Base-by-base conservation (phyloP, 164 flowering plant species). In the Tetracentron sinense region DNA sequence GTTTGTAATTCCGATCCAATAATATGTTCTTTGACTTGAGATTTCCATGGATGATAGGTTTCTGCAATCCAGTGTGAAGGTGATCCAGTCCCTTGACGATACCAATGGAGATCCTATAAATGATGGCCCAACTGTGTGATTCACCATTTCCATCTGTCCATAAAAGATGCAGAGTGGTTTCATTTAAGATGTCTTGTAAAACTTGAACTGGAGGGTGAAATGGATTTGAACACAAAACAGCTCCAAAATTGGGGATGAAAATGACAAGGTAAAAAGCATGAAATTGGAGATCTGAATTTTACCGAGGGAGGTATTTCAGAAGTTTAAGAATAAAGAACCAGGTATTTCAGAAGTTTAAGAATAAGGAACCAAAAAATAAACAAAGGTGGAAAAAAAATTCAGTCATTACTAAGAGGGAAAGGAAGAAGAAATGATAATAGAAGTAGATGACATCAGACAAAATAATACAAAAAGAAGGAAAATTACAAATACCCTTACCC, bases 1-100 rank as follows among this genome's bases (percentile, higher is more conserved):
- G 85, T 2, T 84, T 69, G 66, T 61, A 75, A 57, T 80, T 74
- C 2, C 64, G 71, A 60, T 81, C 92, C 66, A 93, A 62, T 17
- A 90, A 66, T 52, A 93, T 72, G 66, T 93, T 93, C 66, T 82
- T 91, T 4, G 93, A 87, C 74, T 89, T 89, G 65, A 94, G 92
- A 67, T 89, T 94, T 28, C 96, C 98, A 71, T 90, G 97, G 67
- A 87, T 66, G 27, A 90, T 33, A 10, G 93, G 90, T 73, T 71
- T 89, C 31, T 65, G 74, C 29, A 79, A 62, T 61, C 86, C 85
- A 4, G 82, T 74, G 65, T 94, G 98, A 15, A 94, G 96, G 72
- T 89, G 82, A 49, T 85, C 85, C 54, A 94, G 57, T 54, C 89
- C 98, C 73, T 64, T 71, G 30, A 82, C 95, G 28, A 94, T 78